phyloP scores from a whole-genome alignment of 768 basidiomycete species.

The Daedaleopsis nitida region DNA sequence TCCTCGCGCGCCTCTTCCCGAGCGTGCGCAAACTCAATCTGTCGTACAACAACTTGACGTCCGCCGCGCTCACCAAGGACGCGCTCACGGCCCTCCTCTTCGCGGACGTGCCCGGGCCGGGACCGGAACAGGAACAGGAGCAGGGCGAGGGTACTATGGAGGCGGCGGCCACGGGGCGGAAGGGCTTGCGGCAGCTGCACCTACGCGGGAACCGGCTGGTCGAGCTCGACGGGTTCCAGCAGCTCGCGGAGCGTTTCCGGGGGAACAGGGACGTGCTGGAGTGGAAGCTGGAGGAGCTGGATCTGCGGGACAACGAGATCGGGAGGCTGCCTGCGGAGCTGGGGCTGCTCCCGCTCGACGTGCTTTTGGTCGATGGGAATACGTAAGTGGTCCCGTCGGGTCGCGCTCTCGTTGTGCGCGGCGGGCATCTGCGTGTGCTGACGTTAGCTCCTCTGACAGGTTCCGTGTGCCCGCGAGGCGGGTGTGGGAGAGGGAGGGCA shows the following conservation, averaged over 20 bases:
- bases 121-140: not conserved
- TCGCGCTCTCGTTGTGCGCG: not conserved
- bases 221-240: slow-evolving; percentile 62
- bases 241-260: slow-evolving; percentile 64
- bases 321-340: slow-evolving; percentile 67
- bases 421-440: not conserved
- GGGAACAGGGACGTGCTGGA: slow-evolving; percentile 59
- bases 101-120: slow-evolving; percentile 32
- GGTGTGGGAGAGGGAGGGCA: slow-evolving; percentile 88
- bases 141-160: not conserved
- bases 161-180: slow-evolving; percentile 30
- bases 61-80: slow-evolving; percentile 49
- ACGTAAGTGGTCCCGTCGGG: slow-evolving; percentile 62
- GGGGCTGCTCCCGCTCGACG: slow-evolving; percentile 75
- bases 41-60: slow-evolving; percentile 72
- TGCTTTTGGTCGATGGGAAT: slow-evolving; percentile 85
- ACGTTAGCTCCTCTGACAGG: slow-evolving; percentile 35
- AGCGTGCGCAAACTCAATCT: slow-evolving; percentile 68
- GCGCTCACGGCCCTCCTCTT: slow-evolving; percentile 55
- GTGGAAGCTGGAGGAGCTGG: slow-evolving; percentile 83
- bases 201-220: slow-evolving; percentile 70
- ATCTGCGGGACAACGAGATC: slow-evolving; percentile 82
- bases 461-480: slow-evolving; percentile 81
- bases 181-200: slow-evolving; percentile 65
- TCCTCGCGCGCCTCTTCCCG: slow-evolving; percentile 70